These are phyloP conservation scores for Gremmenia infestans DNA, from an alignment of 2,329 filamentous ascomycete species.

Conservation along the genomic window DNA sequence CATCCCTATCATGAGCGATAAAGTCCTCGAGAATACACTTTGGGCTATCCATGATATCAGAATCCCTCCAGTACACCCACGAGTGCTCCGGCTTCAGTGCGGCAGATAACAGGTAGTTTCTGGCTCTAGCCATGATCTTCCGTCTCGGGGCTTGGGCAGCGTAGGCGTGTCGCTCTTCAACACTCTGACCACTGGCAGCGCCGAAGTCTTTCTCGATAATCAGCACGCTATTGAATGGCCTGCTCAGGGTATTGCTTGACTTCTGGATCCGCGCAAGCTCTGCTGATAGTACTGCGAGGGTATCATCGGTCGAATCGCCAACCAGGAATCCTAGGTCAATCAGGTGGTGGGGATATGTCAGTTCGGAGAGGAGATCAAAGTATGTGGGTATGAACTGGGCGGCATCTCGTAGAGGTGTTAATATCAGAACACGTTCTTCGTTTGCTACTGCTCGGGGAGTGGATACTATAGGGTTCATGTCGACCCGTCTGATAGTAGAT, in stretches of 20 bases:
- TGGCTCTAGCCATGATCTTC: conserved; percentile 82
- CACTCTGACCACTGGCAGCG: conserved; percentile 55
- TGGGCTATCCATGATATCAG: conserved; percentile 91
- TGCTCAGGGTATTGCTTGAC: conserved; percentile 59
- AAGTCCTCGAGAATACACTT: conserved; percentile 89
- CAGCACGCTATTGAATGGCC: conserved; percentile 78
- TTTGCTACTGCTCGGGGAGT: conserved; percentile 74
- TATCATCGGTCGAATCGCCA: conserved; percentile 87
- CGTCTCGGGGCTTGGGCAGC: conserved; percentile 83
- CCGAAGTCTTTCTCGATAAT: conserved; percentile 93
- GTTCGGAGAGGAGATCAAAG: conserved; percentile 84
- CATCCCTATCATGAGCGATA: conserved; percentile 85
- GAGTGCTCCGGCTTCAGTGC: conserved; percentile 90
- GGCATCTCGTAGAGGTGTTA: conserved; percentile 91
- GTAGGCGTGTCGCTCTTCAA: conserved; percentile 80
- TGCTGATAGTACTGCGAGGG: conserved; percentile 74
- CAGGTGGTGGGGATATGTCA: conserved; percentile 90
- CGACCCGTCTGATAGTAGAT: conserved; percentile 69
- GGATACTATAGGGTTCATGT: conserved; percentile 81
- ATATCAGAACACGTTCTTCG: conserved; percentile 81
- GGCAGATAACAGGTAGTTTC: conserved; percentile 83
- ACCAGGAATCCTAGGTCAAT: conserved; percentile 96
- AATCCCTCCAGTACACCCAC: conserved; percentile 98
- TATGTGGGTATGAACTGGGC: conserved; percentile 77
- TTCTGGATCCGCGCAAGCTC: conserved; percentile 88